Conservation (phyloP, 2,329 filamentous ascomycete species). For the Mycosphaerella sp. region DNA sequence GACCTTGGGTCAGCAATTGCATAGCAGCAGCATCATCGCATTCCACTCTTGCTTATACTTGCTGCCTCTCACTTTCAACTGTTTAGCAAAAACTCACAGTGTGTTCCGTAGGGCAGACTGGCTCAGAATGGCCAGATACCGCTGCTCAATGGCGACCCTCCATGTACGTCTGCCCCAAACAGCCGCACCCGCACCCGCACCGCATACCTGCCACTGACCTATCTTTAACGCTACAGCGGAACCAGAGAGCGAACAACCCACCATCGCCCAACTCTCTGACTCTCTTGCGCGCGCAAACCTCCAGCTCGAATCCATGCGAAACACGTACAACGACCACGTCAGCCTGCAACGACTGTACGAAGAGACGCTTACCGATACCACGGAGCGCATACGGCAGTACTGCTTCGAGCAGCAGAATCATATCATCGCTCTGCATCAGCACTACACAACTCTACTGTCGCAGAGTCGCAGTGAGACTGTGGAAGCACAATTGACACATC, state of each 20-base stretch:
- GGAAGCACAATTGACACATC: conserved; percentile 43
- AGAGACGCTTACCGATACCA: conserved; percentile 33
- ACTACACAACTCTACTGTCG: conserved; percentile 43
- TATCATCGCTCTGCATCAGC: conserved; percentile 41
- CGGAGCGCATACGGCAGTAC: conserved; percentile 31
- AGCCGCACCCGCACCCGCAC: neutral
- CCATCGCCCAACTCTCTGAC: conserved; percentile 27
- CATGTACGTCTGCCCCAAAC: conserved; percentile 16
- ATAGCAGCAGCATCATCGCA: neutral
- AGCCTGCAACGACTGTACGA: conserved; percentile 36
- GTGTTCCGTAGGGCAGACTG: conserved; percentile 19
- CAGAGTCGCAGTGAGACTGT: conserved; percentile 40
- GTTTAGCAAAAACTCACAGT: neutral
- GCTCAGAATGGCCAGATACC: conserved; percentile 21
- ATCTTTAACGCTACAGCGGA: conserved; percentile 10
- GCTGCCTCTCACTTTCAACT: neutral
- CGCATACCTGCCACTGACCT: neutral
- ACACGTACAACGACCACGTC: conserved; percentile 24
- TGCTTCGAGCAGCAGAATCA: conserved; percentile 39
- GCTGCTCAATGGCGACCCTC: conserved; percentile 20
- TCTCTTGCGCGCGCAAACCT: conserved; percentile 24
- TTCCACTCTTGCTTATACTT: neutral
- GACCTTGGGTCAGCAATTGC: neutral
- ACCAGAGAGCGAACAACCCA: conserved; percentile 23
- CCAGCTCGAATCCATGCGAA: conserved; percentile 27